These are phyloP conservation scores for Pisolithus albus DNA, from an alignment of 768 basidiomycete species.

Conservation along the genomic window DNA sequence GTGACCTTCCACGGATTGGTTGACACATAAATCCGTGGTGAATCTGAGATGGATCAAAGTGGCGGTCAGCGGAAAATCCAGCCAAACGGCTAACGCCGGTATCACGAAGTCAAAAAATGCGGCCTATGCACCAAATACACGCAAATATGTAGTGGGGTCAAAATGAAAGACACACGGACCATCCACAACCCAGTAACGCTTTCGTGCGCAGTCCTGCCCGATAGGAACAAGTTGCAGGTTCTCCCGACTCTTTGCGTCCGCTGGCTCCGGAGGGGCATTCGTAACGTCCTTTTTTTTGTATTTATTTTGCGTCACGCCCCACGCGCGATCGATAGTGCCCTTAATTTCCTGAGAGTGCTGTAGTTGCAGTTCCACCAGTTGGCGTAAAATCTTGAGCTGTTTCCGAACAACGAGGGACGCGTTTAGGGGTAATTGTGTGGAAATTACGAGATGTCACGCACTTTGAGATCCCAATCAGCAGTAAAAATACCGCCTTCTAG, in stretches of 20 bases:
- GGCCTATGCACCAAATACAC: conserved; percentile 56
- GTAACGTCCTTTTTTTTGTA: conserved; percentile 73
- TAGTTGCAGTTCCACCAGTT: conserved; percentile 81
- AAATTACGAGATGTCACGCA: conserved; percentile 33
- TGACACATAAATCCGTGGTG: conserved; percentile 75
- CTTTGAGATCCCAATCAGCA: conserved; percentile 79
- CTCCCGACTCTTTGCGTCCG: conserved; percentile 61
- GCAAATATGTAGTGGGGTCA: conserved; percentile 49
- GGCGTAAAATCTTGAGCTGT: conserved; percentile 76
- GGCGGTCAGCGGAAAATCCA: conserved; percentile 28
- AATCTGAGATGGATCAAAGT: conserved; percentile 49
- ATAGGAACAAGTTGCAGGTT: conserved; percentile 60
- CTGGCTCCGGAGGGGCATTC: conserved; percentile 46
- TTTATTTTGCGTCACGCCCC: conserved; percentile 80
- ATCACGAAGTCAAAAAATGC: conserved; percentile 38
- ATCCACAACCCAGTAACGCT: conserved; percentile 83
- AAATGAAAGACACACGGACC: conserved; percentile 60
- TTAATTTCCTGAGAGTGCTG: conserved; percentile 64
- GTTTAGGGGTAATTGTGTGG: conserved; percentile 22
- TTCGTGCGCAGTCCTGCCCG: conserved; percentile 69
- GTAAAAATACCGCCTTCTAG: conserved; percentile 71
- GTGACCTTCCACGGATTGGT: conserved; percentile 89
- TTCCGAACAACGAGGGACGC: conserved; percentile 16
- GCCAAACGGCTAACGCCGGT: conserved; percentile 30
- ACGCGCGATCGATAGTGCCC: conserved; percentile 70